Evolutionary conservation across 192 early-diverging fungal species (phyloP), one percentile per base, ranked within the genome.

Genomic region (Coemansia aciculifera): DNA sequence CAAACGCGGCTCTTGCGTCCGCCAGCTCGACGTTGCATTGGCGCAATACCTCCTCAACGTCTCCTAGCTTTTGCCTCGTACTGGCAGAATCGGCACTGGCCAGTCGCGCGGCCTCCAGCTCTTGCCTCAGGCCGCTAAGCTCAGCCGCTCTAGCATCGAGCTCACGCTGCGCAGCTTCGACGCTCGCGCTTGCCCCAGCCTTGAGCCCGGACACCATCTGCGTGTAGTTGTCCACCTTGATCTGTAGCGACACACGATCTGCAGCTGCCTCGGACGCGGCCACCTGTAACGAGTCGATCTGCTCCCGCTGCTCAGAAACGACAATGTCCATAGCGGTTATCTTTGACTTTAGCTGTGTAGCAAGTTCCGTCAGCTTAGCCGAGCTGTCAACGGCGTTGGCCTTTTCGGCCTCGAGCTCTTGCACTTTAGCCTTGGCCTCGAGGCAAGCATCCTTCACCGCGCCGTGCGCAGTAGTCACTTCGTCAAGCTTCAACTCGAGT

Each of bases 321-420:
- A n/a, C 12, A 31, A 65, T 34, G 10, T 66, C 66, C 1, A 57
- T 64, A 17, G 29, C 32, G 3, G 31, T 11, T 12, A 64, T 60
- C 19, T 76, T 61, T 3, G 46, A 37, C 24, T 43, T 60, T 24
- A 82, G 63, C 1, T 74, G 59, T 38, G 59, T 61, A 37, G 68
- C 74, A 17, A 63, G 13, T 1, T 63, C 62, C 8, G 66, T 74
- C 19, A 82, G 66, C 66, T 82, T 72, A 3, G 79, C 77, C 17
- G 71, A 60, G 10, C 72, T 68, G 24, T 73, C 79, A 68, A 75
- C 74, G n/a, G 77, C 43, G 43, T 74, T 69, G 5, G 74, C 79
- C 29, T 69, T 77, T 31, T 82, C 71, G 0, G 51, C 36, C 42
- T 74, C 79, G 15, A 77, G 63, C 38, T 82, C 62, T 43, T 62